Evolutionary conservation across 352 stramenopile species (phyloP).

Genomic region (Pythium monospermum): DNA sequence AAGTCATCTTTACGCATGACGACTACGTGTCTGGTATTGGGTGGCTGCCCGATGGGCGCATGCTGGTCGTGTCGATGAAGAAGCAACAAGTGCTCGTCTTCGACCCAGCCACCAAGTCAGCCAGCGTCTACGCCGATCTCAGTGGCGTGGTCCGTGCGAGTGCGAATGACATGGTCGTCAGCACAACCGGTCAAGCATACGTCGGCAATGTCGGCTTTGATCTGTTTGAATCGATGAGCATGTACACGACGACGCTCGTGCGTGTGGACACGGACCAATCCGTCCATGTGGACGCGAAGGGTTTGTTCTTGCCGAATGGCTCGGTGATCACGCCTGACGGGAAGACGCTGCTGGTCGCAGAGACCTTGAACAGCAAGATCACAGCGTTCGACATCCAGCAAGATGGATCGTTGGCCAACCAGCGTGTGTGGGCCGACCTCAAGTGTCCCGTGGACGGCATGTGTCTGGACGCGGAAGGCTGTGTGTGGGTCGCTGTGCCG

Average conservation of each 20-base stretch:
- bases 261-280: slow-evolving; percentile 35
- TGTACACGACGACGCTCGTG: slow-evolving; percentile 49
- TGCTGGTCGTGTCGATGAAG: slow-evolving; percentile 55
- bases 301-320: slow-evolving; percentile 67
- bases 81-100: slow-evolving; percentile 42
- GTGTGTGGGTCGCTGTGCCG: slow-evolving; percentile 51
- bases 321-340: slow-evolving; percentile 66
- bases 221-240: slow-evolving; percentile 23
- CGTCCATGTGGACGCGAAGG: slow-evolving; percentile 45
- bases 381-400: slow-evolving; percentile 55
- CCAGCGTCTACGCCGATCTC: slow-evolving; percentile 42
- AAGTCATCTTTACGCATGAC: slow-evolving; percentile 5
- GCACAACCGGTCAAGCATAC: slow-evolving; percentile 34
- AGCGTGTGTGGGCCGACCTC: slow-evolving; percentile 50
- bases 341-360: slow-evolving; percentile 63
- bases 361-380: slow-evolving; percentile 54
- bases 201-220: slow-evolving; percentile 68
- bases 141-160: slow-evolving; percentile 37
- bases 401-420: slow-evolving; percentile 43
- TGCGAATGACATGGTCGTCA: slow-evolving; percentile 64
- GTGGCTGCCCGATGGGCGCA: slow-evolving; percentile 52
- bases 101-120: slow-evolving; percentile 25
- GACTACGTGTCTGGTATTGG: slow-evolving; percentile 17
- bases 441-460: slow-evolving; percentile 51
- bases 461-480: slow-evolving; percentile 59